Base-by-base conservation (phyloP, 1,139 yeast species). In the Suhomyces coccinellae region DNA sequence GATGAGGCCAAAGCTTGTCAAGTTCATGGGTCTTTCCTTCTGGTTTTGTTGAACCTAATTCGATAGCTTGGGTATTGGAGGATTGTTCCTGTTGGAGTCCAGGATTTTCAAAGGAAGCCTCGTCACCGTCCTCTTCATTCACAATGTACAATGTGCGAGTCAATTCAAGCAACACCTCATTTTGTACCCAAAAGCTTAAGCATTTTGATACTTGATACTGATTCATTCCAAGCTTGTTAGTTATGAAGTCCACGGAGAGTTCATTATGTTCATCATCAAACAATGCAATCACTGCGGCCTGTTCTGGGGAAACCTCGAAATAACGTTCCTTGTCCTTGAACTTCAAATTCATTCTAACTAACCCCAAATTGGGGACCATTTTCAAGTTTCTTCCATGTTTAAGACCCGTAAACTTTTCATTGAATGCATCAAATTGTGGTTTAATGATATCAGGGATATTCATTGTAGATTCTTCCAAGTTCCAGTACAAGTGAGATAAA, bases 221-320 rank as follows among this genome's bases (percentile, higher is more conserved):
- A 2, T 73, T 62, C 75, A 77, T 71, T 31, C 63, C 64, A 31
- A 73, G 56, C 0, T 47, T 41, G 3, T 53, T 47, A 6, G 62
- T 52, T 1, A 78, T 57, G 3, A 59, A 52, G n/a, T 53, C 62
- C 4, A 62, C 53, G 1, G 70, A 56, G 10, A 68, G 45, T 22
- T 57, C 62, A 15, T 58, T 59, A 10, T 54, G 53, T 16, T 58
- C 57, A 1, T 67, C 77, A 45, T 79, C 69, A 56, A 87, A 87
- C 33, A 77, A 62, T 15, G 71, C 64, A 15, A 87, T 77, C 3
- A 85, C 78, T 0, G 85, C 71, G 1, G 95, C 95, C 52, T 84
- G 82, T 28, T 80, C 85, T 0, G 96, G 85, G 0, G 85, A 63
- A 0, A 87, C 96, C 5, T 69, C 68, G 50, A 77, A 75, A 1